These are phyloP conservation scores for Platismatia glauca DNA, from an alignment of 495 filamentous ascomycete genomes.

Conservation along the genomic window DNA sequence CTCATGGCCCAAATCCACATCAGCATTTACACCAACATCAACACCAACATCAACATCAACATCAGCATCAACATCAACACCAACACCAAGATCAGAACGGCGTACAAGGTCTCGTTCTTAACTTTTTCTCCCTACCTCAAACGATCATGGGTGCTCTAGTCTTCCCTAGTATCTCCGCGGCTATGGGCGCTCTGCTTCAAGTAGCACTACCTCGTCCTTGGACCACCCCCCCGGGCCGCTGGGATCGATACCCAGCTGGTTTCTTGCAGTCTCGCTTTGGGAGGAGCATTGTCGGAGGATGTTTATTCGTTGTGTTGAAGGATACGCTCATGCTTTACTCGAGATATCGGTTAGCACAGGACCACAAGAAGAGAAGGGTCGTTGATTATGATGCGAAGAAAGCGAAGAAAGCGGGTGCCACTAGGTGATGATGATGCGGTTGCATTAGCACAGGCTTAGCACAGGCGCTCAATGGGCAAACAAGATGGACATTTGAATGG, in stretches of 20 bases:
- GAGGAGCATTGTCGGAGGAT: constrained; percentile 69
- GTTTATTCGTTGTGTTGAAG: constrained; percentile 67
- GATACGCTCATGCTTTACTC: constrained; percentile 68
- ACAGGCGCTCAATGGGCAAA: constrained; percentile 3
- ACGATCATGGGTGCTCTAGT: constrained; percentile 53
- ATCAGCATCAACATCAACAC: neutral
- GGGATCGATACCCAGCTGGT: constrained; percentile 38
- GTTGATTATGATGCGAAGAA: constrained; percentile 51
- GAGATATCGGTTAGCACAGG: constrained; percentile 62
- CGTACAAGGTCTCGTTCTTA: constrained; percentile 29
- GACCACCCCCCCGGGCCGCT: constrained; percentile 38
- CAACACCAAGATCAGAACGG: constrained; percentile 5
- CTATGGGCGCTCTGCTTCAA: constrained; percentile 61
- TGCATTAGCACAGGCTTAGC: constrained; percentile 1
- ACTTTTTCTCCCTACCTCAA: constrained; percentile 44
- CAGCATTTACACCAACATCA: constrained; percentile 3
- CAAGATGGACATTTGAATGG: neutral
- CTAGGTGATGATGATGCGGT: neutral
- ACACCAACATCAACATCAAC: neutral
- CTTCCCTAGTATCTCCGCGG: constrained; percentile 53
- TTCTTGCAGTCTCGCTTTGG: constrained; percentile 70
- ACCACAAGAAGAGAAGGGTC: constrained; percentile 56
- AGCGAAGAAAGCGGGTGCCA: constrained; percentile 1
- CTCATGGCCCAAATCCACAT: constrained; percentile 3
- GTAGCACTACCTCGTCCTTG: constrained; percentile 52